Evolutionary conservation across 2,329 filamentous ascomycete genomes (phyloP).

Genomic region (Cryoendolithus antarcticus): DNA sequence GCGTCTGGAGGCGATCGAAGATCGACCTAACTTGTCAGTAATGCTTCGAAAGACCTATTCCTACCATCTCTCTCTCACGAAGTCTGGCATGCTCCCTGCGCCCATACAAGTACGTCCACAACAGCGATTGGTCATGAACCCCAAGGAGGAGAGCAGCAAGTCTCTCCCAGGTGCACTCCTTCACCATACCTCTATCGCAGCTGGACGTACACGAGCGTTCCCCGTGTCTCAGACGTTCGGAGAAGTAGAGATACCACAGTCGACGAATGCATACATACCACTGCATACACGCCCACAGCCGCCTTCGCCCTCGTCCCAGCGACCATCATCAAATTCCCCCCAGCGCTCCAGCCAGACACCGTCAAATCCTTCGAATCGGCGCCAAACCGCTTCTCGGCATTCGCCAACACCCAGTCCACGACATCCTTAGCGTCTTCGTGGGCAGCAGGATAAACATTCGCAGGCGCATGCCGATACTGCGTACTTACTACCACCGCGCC

Average conservation of each 20-base stretch:
- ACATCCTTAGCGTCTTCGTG: conserved; percentile 34
- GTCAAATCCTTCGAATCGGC: conserved; percentile 32
- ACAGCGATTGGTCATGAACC: background rate
- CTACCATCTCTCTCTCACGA: no score
- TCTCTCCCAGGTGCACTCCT: no score
- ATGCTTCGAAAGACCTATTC: no score
- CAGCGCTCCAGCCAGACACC: conserved; percentile 32
- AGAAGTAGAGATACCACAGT: no score
- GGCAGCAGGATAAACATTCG: conserved; percentile 26
- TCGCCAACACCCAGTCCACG: conserved; percentile 27
- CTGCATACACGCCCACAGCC: conserved; percentile 29
- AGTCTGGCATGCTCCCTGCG: no score
- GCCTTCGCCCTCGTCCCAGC: conserved; percentile 23
- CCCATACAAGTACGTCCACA: no score
- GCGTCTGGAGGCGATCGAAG: conserved; percentile 28
- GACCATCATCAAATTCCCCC: conserved; percentile 32
- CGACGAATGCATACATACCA: conserved; percentile 12
- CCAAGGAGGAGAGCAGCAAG: background rate
- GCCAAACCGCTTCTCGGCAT: conserved; percentile 26
- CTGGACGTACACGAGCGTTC: no score
- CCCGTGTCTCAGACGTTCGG: no score
- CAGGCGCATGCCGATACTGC: conserved; percentile 23
- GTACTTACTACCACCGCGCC: conserved; percentile 27
- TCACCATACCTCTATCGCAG: no score
- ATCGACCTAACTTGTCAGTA: conserved; percentile 13